Percentiles rank a stretch among this genome's conserved stretches.
These are phyloP conservation scores for Lichtheimia ramosa DNA, from an alignment of 371 early-diverging fungal species.

Conservation along the genomic window DNA sequence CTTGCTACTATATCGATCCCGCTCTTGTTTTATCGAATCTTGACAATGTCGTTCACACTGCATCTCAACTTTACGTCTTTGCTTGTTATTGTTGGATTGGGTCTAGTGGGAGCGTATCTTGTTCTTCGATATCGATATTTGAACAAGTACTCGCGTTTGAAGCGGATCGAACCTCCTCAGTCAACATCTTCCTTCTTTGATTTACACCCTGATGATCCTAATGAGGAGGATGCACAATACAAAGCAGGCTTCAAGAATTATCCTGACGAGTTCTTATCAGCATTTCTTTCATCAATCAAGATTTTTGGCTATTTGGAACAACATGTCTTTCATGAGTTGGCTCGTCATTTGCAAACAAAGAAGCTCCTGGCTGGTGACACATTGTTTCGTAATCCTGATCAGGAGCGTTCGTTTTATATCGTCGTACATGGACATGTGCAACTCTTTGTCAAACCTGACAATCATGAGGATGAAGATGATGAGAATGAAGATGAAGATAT, in stretches of 20 bases:
- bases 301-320: conserved; percentile 97
- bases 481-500: conserved; percentile 9
- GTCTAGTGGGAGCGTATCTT: conserved; percentile 47
- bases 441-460: conserved; percentile 65
- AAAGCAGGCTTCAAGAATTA: conserved; percentile 53
- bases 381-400: conserved; percentile 75
- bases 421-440: conserved; percentile 94
- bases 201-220: conserved; percentile 74
- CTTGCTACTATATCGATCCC: conserved; percentile 62
- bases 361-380: conserved; percentile 86
- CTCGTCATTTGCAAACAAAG: conserved; percentile 83
- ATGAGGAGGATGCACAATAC: conserved; percentile 57
- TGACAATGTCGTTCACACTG: conserved; percentile 71
- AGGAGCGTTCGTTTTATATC: conserved; percentile 84
- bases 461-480: conserved; percentile 26
- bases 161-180: conserved; percentile 52
- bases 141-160: conserved; percentile 79
- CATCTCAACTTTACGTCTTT: conserved; percentile 66
- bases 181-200: conserved; percentile 68
- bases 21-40: conserved; percentile 53
- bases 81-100: conserved; percentile 42
- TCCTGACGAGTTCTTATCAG: conserved; percentile 83
- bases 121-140: conserved; percentile 73
- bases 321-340: conserved; percentile 94
- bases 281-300: conserved; percentile 86